Percentiles rank a stretch among this genome's conserved stretches.
phyloP scores from a whole-genome alignment of 148 eudicot genomes.

The Cornus controversa region DNA sequence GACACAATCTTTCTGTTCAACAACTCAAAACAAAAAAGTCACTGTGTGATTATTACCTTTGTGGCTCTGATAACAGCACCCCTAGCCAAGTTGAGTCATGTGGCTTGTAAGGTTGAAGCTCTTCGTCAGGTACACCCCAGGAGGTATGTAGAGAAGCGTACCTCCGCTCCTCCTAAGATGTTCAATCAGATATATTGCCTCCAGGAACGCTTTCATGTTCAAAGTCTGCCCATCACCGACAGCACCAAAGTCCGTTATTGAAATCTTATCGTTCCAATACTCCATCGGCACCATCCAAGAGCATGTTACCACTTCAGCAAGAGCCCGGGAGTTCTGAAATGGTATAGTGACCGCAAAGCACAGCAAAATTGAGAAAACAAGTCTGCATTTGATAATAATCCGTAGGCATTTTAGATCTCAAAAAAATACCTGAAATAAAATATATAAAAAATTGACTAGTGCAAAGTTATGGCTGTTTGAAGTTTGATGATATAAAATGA shows the following conservation, averaged over 20 bases:
- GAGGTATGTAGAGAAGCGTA: too few relatives aligned
- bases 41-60: conserved; percentile 40
- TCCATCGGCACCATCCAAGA: conserved; percentile 74
- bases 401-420: too few relatives aligned
- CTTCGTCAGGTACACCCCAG: conserved; percentile 70
- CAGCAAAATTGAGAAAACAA: conserved; percentile 6
- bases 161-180: conserved; percentile 65
- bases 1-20: neutral
- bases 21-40: neutral
- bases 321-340: neutral
- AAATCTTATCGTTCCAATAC: conserved; percentile 55
- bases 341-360: conserved; percentile 15
- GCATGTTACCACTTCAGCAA: conserved; percentile 52
- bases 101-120: conserved; percentile 80
- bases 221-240: conserved; percentile 80
- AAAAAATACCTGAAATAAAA: too few relatives aligned
- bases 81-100: conserved; percentile 80
- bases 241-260: conserved; percentile 79
- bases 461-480: too few relatives aligned
- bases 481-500: too few relatives aligned
- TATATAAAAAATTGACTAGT: too few relatives aligned
- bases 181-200: conserved; percentile 65
- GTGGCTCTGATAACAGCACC: conserved; percentile 90
- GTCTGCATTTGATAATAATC: conserved; percentile 18
- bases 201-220: conserved; percentile 79